phyloP scores from a whole-genome alignment of 163 green algal species.

The Chloromonas sp. region DNA sequence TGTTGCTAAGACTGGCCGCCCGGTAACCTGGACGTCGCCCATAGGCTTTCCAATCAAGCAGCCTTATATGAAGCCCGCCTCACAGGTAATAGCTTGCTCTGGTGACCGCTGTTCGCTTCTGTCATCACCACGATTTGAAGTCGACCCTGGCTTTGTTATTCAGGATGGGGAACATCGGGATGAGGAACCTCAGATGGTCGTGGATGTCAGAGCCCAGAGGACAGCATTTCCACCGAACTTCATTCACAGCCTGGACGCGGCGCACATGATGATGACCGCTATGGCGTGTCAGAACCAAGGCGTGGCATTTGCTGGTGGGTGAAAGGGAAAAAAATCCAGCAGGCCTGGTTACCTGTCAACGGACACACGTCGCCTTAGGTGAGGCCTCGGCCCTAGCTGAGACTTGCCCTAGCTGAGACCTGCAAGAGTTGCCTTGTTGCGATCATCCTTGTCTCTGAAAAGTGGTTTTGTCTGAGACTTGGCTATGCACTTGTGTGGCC shows the following conservation, averaged over 20 bases:
- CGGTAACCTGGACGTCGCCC: constrained; percentile 82
- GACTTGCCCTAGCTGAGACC: too few relatives aligned
- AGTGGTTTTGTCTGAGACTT: too few relatives aligned
- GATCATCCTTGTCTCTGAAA: too few relatives aligned
- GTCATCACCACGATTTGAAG: too few relatives aligned
- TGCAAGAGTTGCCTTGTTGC: too few relatives aligned
- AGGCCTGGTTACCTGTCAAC: neutral
- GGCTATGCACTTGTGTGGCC: too few relatives aligned
- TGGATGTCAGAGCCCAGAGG: constrained; percentile 61
- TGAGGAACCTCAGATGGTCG: too few relatives aligned
- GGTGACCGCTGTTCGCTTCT: neutral
- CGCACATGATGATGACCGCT: constrained; percentile 98
- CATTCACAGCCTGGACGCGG: constrained; percentile 92
- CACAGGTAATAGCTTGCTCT: neutral
- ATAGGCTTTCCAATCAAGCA: constrained; percentile 91
- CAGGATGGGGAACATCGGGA: too few relatives aligned
- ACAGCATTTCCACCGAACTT: constrained; percentile 97
- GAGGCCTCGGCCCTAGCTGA: too few relatives aligned
- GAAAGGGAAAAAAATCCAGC: neutral
- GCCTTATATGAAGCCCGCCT: constrained; percentile 66
- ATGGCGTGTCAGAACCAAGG: constrained; percentile 50
- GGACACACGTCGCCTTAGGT: neutral
- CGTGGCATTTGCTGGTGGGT: constrained; percentile 17
- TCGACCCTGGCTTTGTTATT: too few relatives aligned
- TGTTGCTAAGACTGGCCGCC: constrained; percentile 42